Evolutionary conservation across 371 early-diverging fungal species (phyloP).

Genomic region (Chytridium lagenaria): DNA sequence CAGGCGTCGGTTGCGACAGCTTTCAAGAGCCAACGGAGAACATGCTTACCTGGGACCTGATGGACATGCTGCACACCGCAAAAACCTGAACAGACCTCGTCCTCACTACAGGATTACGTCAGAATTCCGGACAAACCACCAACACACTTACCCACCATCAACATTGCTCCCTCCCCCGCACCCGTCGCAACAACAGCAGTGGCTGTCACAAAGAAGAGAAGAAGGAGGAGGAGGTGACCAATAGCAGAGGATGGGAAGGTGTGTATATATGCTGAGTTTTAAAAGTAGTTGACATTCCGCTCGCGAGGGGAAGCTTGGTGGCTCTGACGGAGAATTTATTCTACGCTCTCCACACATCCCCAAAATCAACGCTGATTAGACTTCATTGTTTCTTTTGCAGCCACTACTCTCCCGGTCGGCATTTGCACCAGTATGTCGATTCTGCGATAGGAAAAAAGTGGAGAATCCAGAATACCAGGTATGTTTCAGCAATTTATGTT

Average conservation of each 20-base stretch:
- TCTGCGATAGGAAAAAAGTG: slow-evolving; percentile 29
- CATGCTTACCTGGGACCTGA: slow-evolving; percentile 14
- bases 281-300: neutral
- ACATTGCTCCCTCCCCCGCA: neutral
- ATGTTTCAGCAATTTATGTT: neutral
- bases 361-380: too few species aligned
- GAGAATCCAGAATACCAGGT: slow-evolving; percentile 36
- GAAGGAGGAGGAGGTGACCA: neutral
- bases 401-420: slow-evolving; percentile 31
- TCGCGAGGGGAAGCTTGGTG: neutral
- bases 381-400: too few species aligned
- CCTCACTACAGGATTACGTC: neutral
- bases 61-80: slow-evolving; percentile 15
- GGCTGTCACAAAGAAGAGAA: neutral
- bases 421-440: slow-evolving; percentile 34
- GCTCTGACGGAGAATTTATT: too few species aligned
- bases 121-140: neutral
- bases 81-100: neutral
- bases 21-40: neutral
- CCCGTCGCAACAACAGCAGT: neutral
- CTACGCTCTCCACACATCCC: too few species aligned
- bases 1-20: neutral
- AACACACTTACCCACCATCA: neutral
- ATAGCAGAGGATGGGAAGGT: neutral
- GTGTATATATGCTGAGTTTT: neutral